Base-by-base conservation (phyloP, 1,284 basidiomycete species). In the Ustanciosporium gigantosporum region DNA sequence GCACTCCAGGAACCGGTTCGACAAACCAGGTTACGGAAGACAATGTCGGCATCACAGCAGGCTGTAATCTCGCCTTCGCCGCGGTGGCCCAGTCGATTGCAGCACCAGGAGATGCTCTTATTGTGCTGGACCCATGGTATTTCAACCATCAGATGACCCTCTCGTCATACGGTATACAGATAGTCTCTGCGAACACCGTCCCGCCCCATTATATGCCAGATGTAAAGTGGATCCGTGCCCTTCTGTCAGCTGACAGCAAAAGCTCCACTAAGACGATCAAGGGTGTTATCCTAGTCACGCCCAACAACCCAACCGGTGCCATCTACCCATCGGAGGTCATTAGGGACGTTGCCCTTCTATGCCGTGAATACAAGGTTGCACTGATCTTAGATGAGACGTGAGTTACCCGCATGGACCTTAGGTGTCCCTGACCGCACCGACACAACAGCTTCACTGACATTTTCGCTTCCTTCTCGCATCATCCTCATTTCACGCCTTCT, bases 41-140 rank as follows among this genome's bases (percentile, higher is more conserved):
- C 13, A 53, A 68, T 31, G 32, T 66, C 20, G 56, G 25, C 36
- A 64, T 88, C 56, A 87, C 86, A 0, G 81, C 86, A 1, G 87
- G 86, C 3, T 86, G 85, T 66, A 88, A 88, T 65, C 77, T 88
- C 75, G 87, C 87, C 2, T 89, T 89, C 66, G 82, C 86, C 13
- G 83, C 86, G 0, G 79, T 82, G 0, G 81, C 85, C 7, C 84
- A 86, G 82, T 82, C 83, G 14, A 75, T 94, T 5, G 88, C 87
- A 16, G 84, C 85, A 55, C 80, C 84, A 2, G 87, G 87, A 0
- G 87, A 89, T 52, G 87, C 88, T 59, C 81, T 91, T 31, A 86
- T 94, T 39, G 77, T 92, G 14, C 89, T 90, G 5, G 81, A 87
- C 0, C 90, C 90, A 9, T 88, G 87, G 66, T 66, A 66, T 41